Evolutionary conservation across 352 stramenopile species (phyloP).

Genomic region (Phytophthora cryptogea): DNA sequence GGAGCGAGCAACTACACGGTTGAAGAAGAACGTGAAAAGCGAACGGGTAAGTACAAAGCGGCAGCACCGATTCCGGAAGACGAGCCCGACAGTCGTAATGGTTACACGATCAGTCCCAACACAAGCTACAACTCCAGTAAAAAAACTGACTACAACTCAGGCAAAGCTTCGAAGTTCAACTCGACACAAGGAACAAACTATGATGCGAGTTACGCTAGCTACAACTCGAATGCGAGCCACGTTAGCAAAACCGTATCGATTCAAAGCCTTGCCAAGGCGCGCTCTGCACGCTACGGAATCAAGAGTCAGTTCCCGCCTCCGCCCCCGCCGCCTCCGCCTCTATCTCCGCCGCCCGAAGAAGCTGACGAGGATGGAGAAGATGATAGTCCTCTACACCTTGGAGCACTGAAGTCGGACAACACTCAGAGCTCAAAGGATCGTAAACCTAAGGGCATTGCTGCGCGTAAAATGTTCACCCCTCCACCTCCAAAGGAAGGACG

Average conservation of each 20-base stretch:
- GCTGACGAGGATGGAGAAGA: conserved; percentile 25
- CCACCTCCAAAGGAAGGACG: conserved; percentile 22
- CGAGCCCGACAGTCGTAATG: conserved; percentile 22
- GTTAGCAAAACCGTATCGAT: conserved; percentile 47
- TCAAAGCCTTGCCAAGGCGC: conserved; percentile 37
- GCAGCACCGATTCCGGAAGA: conserved; percentile 38
- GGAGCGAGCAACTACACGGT: conserved; percentile 32
- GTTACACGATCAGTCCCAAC: conserved; percentile 18
- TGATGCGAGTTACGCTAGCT: conserved; percentile 15
- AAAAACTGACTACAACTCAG: conserved; percentile 12
- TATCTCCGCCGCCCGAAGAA: conserved; percentile 30
- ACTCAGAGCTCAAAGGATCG: conserved; percentile 10
- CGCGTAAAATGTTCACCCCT: conserved; percentile 34
- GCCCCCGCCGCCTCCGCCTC: conserved; percentile 32
- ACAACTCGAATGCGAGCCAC: conserved; percentile 20
- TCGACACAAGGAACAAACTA: conserved; percentile 19
- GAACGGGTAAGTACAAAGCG: conserved; percentile 41
- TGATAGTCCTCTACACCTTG: conserved; percentile 29
- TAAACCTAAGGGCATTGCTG: conserved; percentile 27
- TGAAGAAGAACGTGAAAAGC: conserved; percentile 48
- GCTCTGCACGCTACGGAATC: conserved; percentile 32
- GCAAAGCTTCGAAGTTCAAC: conserved; percentile 15
- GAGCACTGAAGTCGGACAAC: conserved; percentile 31
- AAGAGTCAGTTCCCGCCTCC: conserved; percentile 34
- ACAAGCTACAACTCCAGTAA: conserved; percentile 17